Percentiles rank a stretch among this genome's conserved stretches.
Evolutionary conservation across 2,329 filamentous ascomycete genomes (phyloP).

Genomic region (Zalaria sp.): DNA sequence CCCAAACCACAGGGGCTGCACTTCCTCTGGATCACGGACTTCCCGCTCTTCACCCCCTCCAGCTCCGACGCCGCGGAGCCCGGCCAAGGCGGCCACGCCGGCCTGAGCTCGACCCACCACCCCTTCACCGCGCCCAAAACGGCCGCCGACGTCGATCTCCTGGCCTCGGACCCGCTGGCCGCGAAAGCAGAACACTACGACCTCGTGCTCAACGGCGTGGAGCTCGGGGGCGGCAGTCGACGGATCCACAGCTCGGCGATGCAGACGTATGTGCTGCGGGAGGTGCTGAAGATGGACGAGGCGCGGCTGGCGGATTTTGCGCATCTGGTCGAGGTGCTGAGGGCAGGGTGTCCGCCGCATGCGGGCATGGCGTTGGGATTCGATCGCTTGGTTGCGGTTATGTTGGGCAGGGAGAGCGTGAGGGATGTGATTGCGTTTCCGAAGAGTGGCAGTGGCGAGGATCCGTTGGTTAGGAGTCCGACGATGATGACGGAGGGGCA

Average conservation of each 20-base stretch:
- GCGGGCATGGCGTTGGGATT: slow-evolving; percentile 89
- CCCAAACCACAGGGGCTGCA: slow-evolving; percentile 37
- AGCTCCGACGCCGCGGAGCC: slow-evolving; percentile 47
- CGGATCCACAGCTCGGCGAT: slow-evolving; percentile 77
- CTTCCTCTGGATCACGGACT: slow-evolving; percentile 79
- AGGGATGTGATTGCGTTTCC: slow-evolving; percentile 95
- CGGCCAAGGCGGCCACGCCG: slow-evolving; percentile 68
- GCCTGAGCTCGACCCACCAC: slow-evolving; percentile 80
- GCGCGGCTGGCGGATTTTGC: slow-evolving; percentile 65
- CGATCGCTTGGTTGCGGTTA: slow-evolving; percentile 68
- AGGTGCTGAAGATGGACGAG: slow-evolving; percentile 66
- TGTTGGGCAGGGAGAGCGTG: slow-evolving; percentile 64
- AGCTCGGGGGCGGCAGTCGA: slow-evolving; percentile 82
- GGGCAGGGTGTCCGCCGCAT: slow-evolving; percentile 83
- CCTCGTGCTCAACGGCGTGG: slow-evolving; percentile 86
- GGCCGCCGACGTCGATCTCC: slow-evolving; percentile 55
- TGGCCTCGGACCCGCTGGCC: slow-evolving; percentile 56
- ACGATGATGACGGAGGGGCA: slow-evolving; percentile 49
- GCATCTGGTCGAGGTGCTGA: slow-evolving; percentile 70
- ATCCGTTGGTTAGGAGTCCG: slow-evolving; percentile 69
- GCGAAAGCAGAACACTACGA: slow-evolving; percentile 86
- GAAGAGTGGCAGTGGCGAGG: slow-evolving; percentile 82
- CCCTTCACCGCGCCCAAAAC: slow-evolving; percentile 84
- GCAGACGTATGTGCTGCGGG: slow-evolving; percentile 72
- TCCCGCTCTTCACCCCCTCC: slow-evolving; percentile 76